phyloP scores from a whole-genome alignment of 768 basidiomycete genomes.

The Tremella fuciformis region DNA sequence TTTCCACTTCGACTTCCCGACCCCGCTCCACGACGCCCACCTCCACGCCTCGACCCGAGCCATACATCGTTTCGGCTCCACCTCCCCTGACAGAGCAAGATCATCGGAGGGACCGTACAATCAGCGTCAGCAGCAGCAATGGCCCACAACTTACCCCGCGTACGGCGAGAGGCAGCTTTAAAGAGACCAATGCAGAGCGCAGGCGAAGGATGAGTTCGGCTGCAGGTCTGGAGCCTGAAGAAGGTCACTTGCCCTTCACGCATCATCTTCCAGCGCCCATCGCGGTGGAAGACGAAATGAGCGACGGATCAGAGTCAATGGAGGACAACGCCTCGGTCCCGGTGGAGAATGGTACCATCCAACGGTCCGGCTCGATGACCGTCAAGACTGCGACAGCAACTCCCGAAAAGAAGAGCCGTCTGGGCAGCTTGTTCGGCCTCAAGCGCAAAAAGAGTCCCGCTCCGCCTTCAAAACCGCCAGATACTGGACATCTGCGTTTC shows the following conservation, averaged over 20 bases:
- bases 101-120: conserved; percentile 22
- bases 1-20: conserved; percentile 11
- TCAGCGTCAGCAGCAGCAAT: conserved; percentile 16
- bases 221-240: conserved; percentile 17
- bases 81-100: conserved; percentile 25
- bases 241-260: conserved; percentile 46
- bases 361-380: neutral
- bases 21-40: conserved; percentile 11
- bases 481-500: neutral
- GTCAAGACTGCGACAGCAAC: neutral
- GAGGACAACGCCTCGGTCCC: neutral
- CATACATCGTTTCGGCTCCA: conserved; percentile 40
- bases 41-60: conserved; percentile 14
- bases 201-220: conserved; percentile 6
- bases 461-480: conserved; percentile 7
- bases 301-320: conserved; percentile 12
- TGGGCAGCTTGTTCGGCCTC: conserved; percentile 23
- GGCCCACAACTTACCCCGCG: neutral
- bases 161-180: neutral
- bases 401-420: conserved; percentile 15
- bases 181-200: neutral
- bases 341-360: neutral
- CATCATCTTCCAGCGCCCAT: conserved; percentile 30
- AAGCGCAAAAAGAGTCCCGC: conserved; percentile 12
- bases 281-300: conserved; percentile 23